These are phyloP conservation scores for Solanum peruvianum DNA, from an alignment of 257 asterid genomes.

Conservation along the genomic window DNA sequence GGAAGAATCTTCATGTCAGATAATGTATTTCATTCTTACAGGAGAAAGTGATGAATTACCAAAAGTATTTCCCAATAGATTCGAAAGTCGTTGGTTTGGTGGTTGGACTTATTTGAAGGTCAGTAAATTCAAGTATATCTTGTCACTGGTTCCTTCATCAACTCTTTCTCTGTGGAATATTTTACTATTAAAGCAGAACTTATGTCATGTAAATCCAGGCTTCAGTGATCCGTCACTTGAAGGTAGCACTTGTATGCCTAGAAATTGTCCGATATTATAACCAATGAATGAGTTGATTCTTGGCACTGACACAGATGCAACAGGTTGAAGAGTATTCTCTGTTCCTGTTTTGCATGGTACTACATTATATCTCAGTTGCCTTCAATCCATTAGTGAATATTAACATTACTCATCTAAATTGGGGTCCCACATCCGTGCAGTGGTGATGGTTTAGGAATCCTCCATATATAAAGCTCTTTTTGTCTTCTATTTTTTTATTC, in stretches of 20 bases:
- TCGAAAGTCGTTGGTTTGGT: conserved; percentile 71
- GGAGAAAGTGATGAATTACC: conserved; percentile 15
- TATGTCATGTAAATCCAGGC: neutral
- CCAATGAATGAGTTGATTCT: neutral
- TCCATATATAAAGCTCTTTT: neutral
- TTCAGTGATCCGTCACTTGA: neutral
- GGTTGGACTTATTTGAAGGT: conserved; percentile 59
- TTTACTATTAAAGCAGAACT: neutral
- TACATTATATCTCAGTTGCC: neutral
- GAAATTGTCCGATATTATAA: neutral
- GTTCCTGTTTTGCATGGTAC: neutral
- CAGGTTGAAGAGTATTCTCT: neutral
- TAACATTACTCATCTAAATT: neutral
- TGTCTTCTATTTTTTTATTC: neutral
- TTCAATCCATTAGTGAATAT: neutral
- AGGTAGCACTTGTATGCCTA: neutral
- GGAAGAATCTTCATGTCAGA: conserved; percentile 1
- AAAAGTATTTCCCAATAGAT: conserved; percentile 23
- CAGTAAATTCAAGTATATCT: conserved; percentile 6
- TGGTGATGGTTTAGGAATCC: neutral
- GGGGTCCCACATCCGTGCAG: neutral
- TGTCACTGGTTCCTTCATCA: neutral
- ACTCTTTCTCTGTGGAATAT: neutral
- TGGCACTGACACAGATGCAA: neutral
- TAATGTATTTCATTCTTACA: conserved; percentile 14